Percentiles rank a stretch among this genome's conserved stretches.
phyloP scores from a whole-genome alignment of 2,329 filamentous ascomycete genomes.

The Mariannaea sp. region DNA sequence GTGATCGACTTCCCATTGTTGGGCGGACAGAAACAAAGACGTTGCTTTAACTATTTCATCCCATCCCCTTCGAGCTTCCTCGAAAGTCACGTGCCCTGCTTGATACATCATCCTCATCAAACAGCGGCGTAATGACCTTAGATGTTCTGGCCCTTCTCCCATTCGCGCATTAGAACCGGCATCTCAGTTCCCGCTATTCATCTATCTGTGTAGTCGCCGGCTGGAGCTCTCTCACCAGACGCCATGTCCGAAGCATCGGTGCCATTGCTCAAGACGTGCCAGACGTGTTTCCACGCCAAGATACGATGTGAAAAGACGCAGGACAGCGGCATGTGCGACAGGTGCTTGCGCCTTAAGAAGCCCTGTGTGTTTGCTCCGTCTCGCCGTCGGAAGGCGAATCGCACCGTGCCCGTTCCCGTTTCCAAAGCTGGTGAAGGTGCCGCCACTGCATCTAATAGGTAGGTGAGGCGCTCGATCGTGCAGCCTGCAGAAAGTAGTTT shows the following conservation, averaged over 20 bases:
- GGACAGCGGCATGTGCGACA: slow-evolving; percentile 41
- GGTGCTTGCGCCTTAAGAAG: slow-evolving; percentile 42
- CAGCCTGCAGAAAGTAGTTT: neutral
- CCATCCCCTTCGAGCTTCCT: neutral
- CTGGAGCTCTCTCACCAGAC: slow-evolving; percentile 1
- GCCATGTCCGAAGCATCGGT: slow-evolving; percentile 16
- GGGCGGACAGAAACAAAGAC: neutral
- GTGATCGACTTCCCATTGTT: neutral
- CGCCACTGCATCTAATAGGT: slow-evolving; percentile 2
- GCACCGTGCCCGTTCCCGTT: slow-evolving; percentile 14
- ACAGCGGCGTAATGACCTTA: neutral
- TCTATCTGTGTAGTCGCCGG: neutral
- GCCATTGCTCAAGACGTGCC: slow-evolving; percentile 40
- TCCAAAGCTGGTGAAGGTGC: neutral
- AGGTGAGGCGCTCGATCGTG: slow-evolving; percentile 2
- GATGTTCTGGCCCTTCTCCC: no score
- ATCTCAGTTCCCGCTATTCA: neutral
- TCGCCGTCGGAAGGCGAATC: slow-evolving; percentile 34
- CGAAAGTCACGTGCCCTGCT: slow-evolving; percentile 4
- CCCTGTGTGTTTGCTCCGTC: slow-evolving; percentile 41
- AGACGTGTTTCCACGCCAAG: slow-evolving; percentile 44
- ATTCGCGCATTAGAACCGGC: neutral
- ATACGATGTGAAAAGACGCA: slow-evolving; percentile 44
- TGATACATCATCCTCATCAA: neutral
- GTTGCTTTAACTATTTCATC: neutral